These are phyloP conservation scores for Aspergillus aculeatinus DNA, from an alignment of 2,329 filamentous ascomycete species.

Conservation along the genomic window DNA sequence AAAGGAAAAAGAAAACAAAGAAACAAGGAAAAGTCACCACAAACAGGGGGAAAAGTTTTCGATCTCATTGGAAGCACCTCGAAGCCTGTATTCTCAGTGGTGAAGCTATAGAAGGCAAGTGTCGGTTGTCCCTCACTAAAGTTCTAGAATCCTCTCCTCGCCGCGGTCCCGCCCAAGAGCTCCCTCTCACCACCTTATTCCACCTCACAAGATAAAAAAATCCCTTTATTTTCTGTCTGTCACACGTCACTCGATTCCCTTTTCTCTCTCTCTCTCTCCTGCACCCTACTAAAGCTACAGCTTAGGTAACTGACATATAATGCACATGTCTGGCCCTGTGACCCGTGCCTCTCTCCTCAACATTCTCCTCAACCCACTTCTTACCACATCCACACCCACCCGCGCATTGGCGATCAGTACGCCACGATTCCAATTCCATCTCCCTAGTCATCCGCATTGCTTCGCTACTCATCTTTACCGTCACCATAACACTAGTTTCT, in stretches of 20 bases:
- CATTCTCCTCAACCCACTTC: constrained; percentile 20
- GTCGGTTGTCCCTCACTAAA: background rate
- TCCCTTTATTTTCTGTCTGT: background rate
- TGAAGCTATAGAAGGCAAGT: background rate
- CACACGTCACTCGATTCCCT: background rate
- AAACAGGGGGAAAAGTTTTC: background rate
- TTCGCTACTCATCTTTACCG: constrained; percentile 18
- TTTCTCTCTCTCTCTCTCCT: background rate
- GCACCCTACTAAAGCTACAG: background rate
- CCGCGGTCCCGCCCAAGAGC: background rate
- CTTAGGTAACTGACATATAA: constrained; percentile 13
- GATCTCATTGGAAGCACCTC: background rate
- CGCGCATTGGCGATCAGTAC: constrained; percentile 6
- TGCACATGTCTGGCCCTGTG: constrained; percentile 29
- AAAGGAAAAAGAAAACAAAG: background rate
- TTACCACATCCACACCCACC: constrained; percentile 9
- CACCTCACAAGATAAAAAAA: constrained; percentile 3
- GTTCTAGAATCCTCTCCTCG: constrained; percentile 22
- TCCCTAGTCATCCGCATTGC: constrained; percentile 15
- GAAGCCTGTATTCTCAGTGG: background rate
- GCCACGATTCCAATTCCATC: constrained; percentile 8
- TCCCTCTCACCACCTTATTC: background rate
- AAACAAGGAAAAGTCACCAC: background rate
- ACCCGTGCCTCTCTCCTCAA: constrained; percentile 31
- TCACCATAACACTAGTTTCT: constrained; percentile 13